Evolutionary conservation across 345 rosid genomes (phyloP).

Genomic region (Mercurialis annua): DNA sequence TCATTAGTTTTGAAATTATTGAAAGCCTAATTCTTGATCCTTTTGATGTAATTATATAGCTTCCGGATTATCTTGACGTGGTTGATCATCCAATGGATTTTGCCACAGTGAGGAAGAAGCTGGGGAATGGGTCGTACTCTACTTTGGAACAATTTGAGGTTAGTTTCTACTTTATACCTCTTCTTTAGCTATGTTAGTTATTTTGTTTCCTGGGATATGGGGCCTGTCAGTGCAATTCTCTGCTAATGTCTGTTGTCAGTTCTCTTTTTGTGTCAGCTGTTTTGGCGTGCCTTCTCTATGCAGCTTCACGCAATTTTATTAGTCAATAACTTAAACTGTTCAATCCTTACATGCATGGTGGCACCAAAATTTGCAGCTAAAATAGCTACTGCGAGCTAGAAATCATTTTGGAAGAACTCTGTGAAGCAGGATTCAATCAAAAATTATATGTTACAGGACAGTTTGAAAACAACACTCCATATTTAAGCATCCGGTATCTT

Average conservation of each 20-base stretch:
- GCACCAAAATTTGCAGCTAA: no score
- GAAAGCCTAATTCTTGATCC: background rate
- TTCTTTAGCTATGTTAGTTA: constrained; percentile 3
- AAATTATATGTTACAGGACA: background rate
- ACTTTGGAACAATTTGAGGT: constrained; percentile 32
- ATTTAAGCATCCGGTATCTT: no score
- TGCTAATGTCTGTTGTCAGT: background rate
- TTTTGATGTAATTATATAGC: constrained; percentile 17
- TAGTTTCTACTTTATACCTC: constrained; percentile 5
- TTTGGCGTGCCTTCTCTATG: background rate
- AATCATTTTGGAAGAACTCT: no score
- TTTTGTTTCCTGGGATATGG: background rate
- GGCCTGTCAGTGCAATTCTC: background rate
- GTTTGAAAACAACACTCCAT: background rate
- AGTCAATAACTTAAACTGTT: background rate
- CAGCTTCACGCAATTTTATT: background rate
- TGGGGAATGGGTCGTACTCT: constrained; percentile 12
- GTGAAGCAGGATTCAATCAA: background rate
- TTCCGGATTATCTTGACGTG: constrained; percentile 31
- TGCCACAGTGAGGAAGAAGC: constrained; percentile 26
- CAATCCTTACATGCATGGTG: no score
- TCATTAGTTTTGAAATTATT: background rate
- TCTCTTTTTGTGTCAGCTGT: background rate
- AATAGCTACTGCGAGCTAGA: no score
- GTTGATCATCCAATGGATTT: constrained; percentile 34